A percentile compares a stretch with the other conserved stretches of the same genome.
These are phyloP conservation scores for Talaromyces amestolkiae DNA, from an alignment of 2,329 filamentous ascomycete genomes.

Conservation along the genomic window DNA sequence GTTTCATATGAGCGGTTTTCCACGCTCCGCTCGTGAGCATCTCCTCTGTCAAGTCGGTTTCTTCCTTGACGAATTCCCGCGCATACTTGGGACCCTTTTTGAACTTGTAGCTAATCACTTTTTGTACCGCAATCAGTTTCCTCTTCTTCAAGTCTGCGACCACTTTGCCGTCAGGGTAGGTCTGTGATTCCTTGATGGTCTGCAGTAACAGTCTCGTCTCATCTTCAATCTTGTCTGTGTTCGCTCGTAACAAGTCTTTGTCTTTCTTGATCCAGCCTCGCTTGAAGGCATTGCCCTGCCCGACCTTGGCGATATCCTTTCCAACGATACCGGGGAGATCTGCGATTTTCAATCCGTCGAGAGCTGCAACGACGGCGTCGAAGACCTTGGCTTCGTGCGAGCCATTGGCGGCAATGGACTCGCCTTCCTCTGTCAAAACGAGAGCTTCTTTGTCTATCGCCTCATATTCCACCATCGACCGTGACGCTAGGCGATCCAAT, in stretches of 20 bases:
- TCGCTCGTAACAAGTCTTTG: conserved; percentile 54
- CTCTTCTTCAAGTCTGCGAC: conserved; percentile 84
- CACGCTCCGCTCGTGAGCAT: conserved; percentile 85
- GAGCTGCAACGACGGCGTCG: conserved; percentile 65
- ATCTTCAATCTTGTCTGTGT: conserved; percentile 73
- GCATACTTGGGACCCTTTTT: conserved; percentile 85
- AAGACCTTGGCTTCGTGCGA: conserved; percentile 83
- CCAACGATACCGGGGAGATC: conserved; percentile 58
- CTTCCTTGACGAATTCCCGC: conserved; percentile 83
- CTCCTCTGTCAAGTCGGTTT: conserved; percentile 90
- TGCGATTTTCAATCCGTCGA: conserved; percentile 77
- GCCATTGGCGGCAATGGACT: conserved; percentile 69
- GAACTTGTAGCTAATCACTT: conserved; percentile 80
- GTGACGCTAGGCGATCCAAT: conserved; percentile 77
- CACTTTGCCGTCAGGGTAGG: conserved; percentile 70
- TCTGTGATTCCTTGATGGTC: conserved; percentile 67
- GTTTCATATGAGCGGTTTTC: conserved; percentile 88
- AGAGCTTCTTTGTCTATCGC: conserved; percentile 77
- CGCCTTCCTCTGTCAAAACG: conserved; percentile 70
- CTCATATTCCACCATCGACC: conserved; percentile 84
- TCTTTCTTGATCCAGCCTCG: conserved; percentile 67
- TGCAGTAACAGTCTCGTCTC: conserved; percentile 72
- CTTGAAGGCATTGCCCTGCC: conserved; percentile 93
- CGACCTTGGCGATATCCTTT: conserved; percentile 58
- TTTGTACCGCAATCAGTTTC: conserved; percentile 80